These are phyloP conservation scores for Arthrinium puccinioides DNA, from an alignment of 2,329 filamentous ascomycete genomes.

Conservation along the genomic window DNA sequence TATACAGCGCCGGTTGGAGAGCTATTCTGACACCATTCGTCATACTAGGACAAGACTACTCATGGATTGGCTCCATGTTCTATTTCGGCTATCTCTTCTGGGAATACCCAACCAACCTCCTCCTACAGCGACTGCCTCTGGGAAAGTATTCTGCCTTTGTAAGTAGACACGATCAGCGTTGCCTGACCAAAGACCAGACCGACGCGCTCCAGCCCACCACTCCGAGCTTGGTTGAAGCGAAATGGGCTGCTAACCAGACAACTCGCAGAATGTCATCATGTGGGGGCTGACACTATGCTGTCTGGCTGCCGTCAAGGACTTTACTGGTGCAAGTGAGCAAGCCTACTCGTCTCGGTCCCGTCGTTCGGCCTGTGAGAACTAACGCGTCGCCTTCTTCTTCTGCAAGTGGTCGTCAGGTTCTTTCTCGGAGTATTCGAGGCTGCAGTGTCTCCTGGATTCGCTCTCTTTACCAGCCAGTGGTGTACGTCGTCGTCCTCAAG, in stretches of 20 bases:
- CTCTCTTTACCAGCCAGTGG: conserved; percentile 25
- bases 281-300: conserved; percentile 42
- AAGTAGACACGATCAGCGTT: too few relatives aligned
- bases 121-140: conserved; percentile 56
- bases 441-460: conserved; percentile 22
- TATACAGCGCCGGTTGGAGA: too few relatives aligned
- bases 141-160: conserved; percentile 59
- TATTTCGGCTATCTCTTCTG: conserved; percentile 45
- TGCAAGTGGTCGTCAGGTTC: conserved; percentile 30
- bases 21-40: too few relatives aligned
- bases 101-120: conserved; percentile 60
- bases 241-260: too few relatives aligned
- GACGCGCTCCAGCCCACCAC: too few relatives aligned
- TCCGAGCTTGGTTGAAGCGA: too few relatives aligned
- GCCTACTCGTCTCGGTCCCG: too few relatives aligned
- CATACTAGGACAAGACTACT: conserved; percentile 32
- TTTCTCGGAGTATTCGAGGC: conserved; percentile 34
- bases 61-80: conserved; percentile 44
- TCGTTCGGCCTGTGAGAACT: too few relatives aligned
- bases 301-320: conserved; percentile 27
- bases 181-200: too few relatives aligned
- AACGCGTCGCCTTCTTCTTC: too few relatives aligned
- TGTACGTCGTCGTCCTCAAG: background rate
- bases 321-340: conserved; percentile 26
- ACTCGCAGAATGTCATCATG: conserved; percentile 57